Conservation (phyloP, 202 grass and related monocot genomes). For the Thinopyrum obtusiflorum region DNA sequence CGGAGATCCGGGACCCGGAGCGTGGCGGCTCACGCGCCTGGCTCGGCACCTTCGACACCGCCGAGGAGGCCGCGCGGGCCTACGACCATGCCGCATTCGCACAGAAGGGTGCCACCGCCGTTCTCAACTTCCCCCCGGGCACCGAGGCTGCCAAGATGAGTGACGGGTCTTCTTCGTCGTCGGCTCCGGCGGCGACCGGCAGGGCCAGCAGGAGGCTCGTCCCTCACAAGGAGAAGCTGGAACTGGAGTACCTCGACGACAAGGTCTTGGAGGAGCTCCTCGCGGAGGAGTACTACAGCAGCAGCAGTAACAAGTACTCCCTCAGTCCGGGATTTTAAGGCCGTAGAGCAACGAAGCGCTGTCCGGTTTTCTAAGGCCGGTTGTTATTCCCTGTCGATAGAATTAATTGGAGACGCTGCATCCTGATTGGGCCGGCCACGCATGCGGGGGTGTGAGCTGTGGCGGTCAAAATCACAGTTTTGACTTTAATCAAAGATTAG, state of each 20-base stretch:
- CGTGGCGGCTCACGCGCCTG: conserved; percentile 60
- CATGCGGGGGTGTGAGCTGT: too few relatives aligned
- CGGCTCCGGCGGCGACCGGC: not conserved
- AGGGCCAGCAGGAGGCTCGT: not conserved
- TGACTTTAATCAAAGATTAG: too few relatives aligned
- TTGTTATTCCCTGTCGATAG: too few relatives aligned
- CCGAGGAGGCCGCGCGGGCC: conserved; percentile 56
- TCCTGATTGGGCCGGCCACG: too few relatives aligned
- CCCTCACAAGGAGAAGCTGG: conserved; percentile 35
- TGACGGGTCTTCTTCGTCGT: not conserved
- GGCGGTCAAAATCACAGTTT: too few relatives aligned
- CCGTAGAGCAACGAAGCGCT: too few relatives aligned
- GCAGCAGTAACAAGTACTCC: too few relatives aligned
- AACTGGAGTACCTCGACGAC: conserved; percentile 71
- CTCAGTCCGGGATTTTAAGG: too few relatives aligned
- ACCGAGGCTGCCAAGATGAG: not conserved
- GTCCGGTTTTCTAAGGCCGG: too few relatives aligned
- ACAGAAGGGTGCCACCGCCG: conserved; percentile 11
- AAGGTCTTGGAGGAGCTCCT: conserved; percentile 66
- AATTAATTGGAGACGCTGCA: too few relatives aligned
- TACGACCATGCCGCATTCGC: conserved; percentile 68
- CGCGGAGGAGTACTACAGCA: conserved; percentile 24
- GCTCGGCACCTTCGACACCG: conserved; percentile 75
- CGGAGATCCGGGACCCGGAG: conserved; percentile 76
- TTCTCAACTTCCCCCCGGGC: conserved; percentile 62